phyloP scores from a whole-genome alignment of 106 monocot species.

The Dactylorhiza incarnata region DNA sequence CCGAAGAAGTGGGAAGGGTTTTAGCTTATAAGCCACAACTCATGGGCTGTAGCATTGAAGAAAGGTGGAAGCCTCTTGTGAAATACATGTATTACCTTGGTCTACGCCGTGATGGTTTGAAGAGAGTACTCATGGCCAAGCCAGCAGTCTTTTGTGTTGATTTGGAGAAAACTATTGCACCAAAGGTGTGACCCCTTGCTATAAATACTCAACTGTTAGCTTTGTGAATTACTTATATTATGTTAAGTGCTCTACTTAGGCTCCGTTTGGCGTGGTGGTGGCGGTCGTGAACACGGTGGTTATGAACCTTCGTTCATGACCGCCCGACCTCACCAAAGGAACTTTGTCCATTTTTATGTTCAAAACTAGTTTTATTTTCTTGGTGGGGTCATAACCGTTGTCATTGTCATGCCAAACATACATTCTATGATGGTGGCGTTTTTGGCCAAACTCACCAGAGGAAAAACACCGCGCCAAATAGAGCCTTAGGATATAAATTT shows the following conservation, averaged over 20 bases:
- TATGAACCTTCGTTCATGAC: no score
- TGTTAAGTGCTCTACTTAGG: not conserved
- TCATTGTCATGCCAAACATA: no score
- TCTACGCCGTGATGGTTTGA: slow-evolving; percentile 83
- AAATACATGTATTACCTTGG: slow-evolving; percentile 91
- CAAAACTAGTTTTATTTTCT: no score
- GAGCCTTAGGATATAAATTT: not conserved
- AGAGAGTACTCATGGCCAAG: slow-evolving; percentile 70
- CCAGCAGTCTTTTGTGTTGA: slow-evolving; percentile 89
- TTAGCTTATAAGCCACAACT: slow-evolving; percentile 83
- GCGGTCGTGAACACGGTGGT: no score
- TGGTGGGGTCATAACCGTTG: no score
- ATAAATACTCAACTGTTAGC: not conserved
- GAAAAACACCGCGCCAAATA: no score
- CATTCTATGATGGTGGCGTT: no score
- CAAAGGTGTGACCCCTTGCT: slow-evolving; percentile 51
- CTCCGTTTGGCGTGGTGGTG: no score
- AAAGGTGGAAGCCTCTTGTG: slow-evolving; percentile 91
- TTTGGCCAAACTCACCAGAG: no score
- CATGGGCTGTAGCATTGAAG: slow-evolving; percentile 94
- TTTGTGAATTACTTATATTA: not conserved
- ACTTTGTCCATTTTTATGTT: no score
- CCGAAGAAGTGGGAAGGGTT: slow-evolving; percentile 55
- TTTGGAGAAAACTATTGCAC: slow-evolving; percentile 79
- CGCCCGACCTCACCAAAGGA: no score